Conservation (phyloP, 2,329 filamentous ascomycete genomes). For the Scorias spongiosa region DNA sequence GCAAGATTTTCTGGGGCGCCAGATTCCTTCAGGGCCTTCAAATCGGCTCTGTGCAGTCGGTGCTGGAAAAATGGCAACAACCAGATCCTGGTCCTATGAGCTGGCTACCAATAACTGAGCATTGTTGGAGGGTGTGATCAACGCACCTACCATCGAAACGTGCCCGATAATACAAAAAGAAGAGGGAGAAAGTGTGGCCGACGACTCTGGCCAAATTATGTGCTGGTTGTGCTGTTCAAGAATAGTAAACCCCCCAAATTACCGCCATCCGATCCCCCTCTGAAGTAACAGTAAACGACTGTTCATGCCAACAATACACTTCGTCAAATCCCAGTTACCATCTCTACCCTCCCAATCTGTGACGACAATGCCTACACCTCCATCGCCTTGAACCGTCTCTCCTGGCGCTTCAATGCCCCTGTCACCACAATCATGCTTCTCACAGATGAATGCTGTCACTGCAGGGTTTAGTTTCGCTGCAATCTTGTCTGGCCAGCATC, state of each 20-base stretch:
- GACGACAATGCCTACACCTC: slow-evolving; percentile 72
- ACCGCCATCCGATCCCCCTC: not conserved
- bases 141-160: too few species aligned
- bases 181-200: too few species aligned
- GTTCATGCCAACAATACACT: slow-evolving; percentile 85
- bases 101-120: too few species aligned
- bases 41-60: too few species aligned
- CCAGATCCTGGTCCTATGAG: too few species aligned
- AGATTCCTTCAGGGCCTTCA: too few species aligned
- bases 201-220: too few species aligned
- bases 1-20: too few species aligned
- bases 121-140: too few species aligned
- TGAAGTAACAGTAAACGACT: slow-evolving; percentile 22
- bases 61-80: too few species aligned
- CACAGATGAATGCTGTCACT: slow-evolving; percentile 43
- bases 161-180: too few species aligned
- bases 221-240: too few species aligned
- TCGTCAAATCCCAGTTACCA: slow-evolving; percentile 81
- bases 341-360: slow-evolving; percentile 83
- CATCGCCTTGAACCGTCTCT: slow-evolving; percentile 25
- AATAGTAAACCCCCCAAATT: not conserved
- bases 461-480: slow-evolving; percentile 77
- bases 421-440: slow-evolving; percentile 30
- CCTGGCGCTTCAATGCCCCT: slow-evolving; percentile 12
- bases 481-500: slow-evolving; percentile 87